Evolutionary conservation across 2,329 filamentous ascomycete genomes (phyloP).

Genomic region (Pestalotiopsis sp.): DNA sequence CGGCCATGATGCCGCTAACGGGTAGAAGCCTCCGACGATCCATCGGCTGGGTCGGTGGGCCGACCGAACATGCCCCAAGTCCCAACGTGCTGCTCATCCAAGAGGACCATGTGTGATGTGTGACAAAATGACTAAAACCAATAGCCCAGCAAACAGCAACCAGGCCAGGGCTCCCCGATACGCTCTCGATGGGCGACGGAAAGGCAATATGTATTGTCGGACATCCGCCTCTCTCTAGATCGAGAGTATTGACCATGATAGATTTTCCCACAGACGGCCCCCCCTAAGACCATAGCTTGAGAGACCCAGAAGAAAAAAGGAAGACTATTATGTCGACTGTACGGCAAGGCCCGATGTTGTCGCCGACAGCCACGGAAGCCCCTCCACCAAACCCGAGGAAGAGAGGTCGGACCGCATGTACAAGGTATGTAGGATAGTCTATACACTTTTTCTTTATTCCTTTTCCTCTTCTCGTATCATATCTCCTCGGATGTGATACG

Average conservation of each 20-base stretch:
- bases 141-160: not conserved
- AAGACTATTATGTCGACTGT: not conserved
- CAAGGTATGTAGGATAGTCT: constrained; percentile 23
- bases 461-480: not conserved
- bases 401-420: constrained; percentile 45
- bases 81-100: not conserved
- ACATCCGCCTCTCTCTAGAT: constrained; percentile 9
- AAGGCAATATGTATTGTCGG: constrained; percentile 7
- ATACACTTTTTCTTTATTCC: not conserved
- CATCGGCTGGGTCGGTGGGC: not conserved
- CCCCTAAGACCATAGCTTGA: not conserved
- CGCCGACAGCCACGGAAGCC: constrained; percentile 13
- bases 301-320: not conserved
- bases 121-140: constrained; percentile 11
- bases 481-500: not conserved
- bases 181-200: not conserved
- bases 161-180: not conserved
- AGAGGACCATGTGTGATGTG: not conserved
- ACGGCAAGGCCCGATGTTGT: constrained; percentile 17
- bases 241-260: no score
- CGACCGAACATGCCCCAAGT: not conserved
- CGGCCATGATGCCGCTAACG: constrained; percentile 9
- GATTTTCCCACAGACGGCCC: not conserved
- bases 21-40: constrained; percentile 2
- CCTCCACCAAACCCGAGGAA: constrained; percentile 40